Conservation (phyloP, 192 early-diverging fungal genomes). For the Cetraspora pellucida region DNA sequence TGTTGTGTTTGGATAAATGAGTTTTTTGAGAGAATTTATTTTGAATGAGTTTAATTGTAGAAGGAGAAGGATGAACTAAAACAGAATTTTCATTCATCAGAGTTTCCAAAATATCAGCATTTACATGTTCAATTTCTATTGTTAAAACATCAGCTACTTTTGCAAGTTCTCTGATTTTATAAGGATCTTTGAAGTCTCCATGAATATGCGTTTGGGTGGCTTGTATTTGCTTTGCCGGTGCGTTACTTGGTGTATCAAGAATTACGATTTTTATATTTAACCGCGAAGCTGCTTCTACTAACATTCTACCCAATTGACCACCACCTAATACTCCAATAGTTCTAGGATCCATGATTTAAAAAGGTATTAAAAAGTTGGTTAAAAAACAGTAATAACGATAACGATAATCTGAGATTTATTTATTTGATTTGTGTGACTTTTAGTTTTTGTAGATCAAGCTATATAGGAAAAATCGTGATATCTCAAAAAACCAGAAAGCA, state of each 20-base stretch:
- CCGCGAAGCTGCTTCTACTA: slow-evolving; percentile 91
- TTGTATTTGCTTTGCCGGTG: slow-evolving; percentile 87
- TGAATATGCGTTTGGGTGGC: slow-evolving; percentile 66
- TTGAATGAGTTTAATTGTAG: slow-evolving; percentile 88
- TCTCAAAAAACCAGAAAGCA: no score
- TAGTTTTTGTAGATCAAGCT: no score
- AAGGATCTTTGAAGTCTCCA: slow-evolving; percentile 83
- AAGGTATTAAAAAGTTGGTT: no score
- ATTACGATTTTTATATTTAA: slow-evolving; percentile 84
- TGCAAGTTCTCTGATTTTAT: slow-evolving; percentile 78
- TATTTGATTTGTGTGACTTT: no score
- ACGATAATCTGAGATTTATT: no score
- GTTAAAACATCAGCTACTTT: slow-evolving; percentile 80
- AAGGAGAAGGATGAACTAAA: slow-evolving; percentile 78
- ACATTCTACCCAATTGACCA: slow-evolving; percentile 99
- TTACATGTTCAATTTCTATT: slow-evolving; percentile 98
- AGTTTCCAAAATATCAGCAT: slow-evolving; percentile 63
- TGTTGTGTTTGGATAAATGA: slow-evolving; percentile 63
- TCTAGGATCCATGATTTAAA: slow-evolving; percentile 48
- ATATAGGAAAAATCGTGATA: no score
- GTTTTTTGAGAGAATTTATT: slow-evolving; percentile 95
- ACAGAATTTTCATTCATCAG: slow-evolving; percentile 57
- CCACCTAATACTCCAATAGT: slow-evolving; percentile 66
- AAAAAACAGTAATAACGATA: no score
- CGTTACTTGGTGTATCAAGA: slow-evolving; percentile 75